Base-by-base conservation (phyloP, 805 yeast species). In the Yamadazyma phyllophila region DNA sequence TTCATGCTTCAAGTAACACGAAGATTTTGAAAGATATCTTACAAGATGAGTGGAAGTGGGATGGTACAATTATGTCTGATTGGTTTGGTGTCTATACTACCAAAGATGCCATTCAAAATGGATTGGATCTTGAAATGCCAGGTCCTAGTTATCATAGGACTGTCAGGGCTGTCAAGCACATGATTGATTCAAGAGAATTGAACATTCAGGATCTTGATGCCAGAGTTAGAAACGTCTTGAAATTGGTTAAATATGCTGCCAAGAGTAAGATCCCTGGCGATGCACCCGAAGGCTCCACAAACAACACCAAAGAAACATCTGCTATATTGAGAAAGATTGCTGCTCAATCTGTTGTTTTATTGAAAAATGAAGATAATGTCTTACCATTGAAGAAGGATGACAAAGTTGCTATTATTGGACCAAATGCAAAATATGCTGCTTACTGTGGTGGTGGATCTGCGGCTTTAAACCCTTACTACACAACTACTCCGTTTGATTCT, bases 41-140 rank as follows among this genome's bases (percentile, higher is more conserved):
- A 47, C 66, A 81, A 42, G 57, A 66, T 4, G 85, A 82, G 57
- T 82, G 85, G 85, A 65, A 68, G 3, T 82, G 72, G 65, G 67
- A 75, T 4, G 87, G 87, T 36, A 55, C 73, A 24, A 58, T 74
- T 33, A 78, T 82, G 81, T 76, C 82, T 20, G 88, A 82, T 61
- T 82, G 86, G 87, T 74, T 56, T 56, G 88, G 87, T 26, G 66
- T 70, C 10, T 80, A 77, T 58, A 68, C 80, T n/a, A 58, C 65
- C 29, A 66, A 64, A 37, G 72, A 66, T 33, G 55, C 82, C 8
- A 57, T 81, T 41, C 65, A 71, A 31, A 77, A 77, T 36, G 86
- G 86, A 5, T 63, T 82, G 45, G 83, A 81, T 56, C 64, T 82
- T 54, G 88, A 82, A 60, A 80, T 80, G 84, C 88, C 88, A 0